These are phyloP conservation scores for Yamadazyma phyllophila DNA, from an alignment of 805 yeast genomes.

Conservation along the genomic window DNA sequence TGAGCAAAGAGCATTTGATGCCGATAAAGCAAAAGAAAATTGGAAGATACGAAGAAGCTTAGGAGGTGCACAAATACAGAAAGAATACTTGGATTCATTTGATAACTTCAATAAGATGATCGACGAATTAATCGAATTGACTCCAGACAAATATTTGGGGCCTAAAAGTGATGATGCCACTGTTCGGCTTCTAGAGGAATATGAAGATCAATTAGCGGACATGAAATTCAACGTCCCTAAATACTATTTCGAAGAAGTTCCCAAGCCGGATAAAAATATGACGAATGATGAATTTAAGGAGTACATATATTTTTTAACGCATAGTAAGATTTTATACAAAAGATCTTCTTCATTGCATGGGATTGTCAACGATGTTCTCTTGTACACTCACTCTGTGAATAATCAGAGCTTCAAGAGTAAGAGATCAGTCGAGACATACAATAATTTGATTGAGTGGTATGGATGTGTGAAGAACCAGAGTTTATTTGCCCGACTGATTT, in stretches of 20 bases:
- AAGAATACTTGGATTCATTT: slow-evolving; percentile 26
- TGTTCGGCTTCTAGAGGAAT: slow-evolving; percentile 17
- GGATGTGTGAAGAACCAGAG: slow-evolving; percentile 41
- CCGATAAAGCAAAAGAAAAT: slow-evolving; percentile 21
- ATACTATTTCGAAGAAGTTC: slow-evolving; percentile 29
- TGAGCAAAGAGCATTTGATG: slow-evolving; percentile 22
- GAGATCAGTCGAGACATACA: slow-evolving; percentile 37
- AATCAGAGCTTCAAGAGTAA: slow-evolving; percentile 27
- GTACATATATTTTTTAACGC: slow-evolving; percentile 37
- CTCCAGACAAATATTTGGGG: slow-evolving; percentile 29
- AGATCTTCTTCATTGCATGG: slow-evolving; percentile 36
- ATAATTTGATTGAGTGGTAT: slow-evolving; percentile 38
- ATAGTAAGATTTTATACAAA: slow-evolving; percentile 28
- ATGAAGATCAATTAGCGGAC: slow-evolving; percentile 12
- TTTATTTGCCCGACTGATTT: slow-evolving; percentile 37
- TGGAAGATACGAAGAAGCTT: slow-evolving; percentile 23
- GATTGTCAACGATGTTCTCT: slow-evolving; percentile 34
- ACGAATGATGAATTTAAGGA: slow-evolving; percentile 28
- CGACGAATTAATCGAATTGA: slow-evolving; percentile 26
- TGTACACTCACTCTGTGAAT: slow-evolving; percentile 36
- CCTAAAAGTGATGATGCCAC: slow-evolving; percentile 14
- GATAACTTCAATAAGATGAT: slow-evolving; percentile 32
- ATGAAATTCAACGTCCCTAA: slow-evolving; percentile 19
- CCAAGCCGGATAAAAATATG: slow-evolving; percentile 29
- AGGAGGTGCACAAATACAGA: neutral